Base-by-base conservation (phyloP, 2,329 filamentous ascomycete species). In the Fusarium hostae region DNA sequence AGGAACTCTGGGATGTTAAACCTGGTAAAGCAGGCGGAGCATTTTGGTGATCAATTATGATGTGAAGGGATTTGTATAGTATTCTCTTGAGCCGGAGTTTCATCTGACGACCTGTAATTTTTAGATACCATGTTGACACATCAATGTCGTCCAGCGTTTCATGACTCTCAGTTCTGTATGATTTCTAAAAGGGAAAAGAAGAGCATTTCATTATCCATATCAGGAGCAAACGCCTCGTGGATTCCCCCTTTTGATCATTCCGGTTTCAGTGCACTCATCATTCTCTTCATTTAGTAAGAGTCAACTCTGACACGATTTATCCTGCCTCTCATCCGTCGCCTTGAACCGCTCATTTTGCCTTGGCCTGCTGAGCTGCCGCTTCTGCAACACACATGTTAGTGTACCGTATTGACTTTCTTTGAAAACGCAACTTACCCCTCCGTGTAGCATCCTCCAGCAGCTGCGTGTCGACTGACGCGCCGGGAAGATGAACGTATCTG, bases 371-470 rank as follows among this genome's bases (percentile, higher is more conserved):
- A 59, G 87, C 86, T 43, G 87, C 84, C 22, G 88, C 88, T 82
- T 90, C 88, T 89, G 6, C 13, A 41, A 26, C 15, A 71, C 66
- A 18, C 6, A 34, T 22, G 34, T 77, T 43, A 76, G 58, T 40
- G 50, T 26, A 22, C 15, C 13, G 18, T 32, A 52, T 16, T 12
- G 9, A 39, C 4, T 10, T 28, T 20, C 9, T 32, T 18, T 2
- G 13, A 16, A n/a, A 16, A 24, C 22, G 15, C 10, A 32, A 41
- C 83, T 77, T 84, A 93, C 93, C 93, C 90, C 94, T 91, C 81
- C 94, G 89, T 66, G 94, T 97, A 24, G 95, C 95, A 84, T 98
- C 95, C 84, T 98, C 95, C 68, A 98, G 83, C 70, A 98, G 82
- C 37, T 93, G 92, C 30, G 94, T 92, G 79, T 98, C 95, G 41